A percentile compares a stretch with the other conserved stretches of the same genome.
Conservation (phyloP, 495 filamentous ascomycete species). For the Trichodelitschia bisporula region DNA sequence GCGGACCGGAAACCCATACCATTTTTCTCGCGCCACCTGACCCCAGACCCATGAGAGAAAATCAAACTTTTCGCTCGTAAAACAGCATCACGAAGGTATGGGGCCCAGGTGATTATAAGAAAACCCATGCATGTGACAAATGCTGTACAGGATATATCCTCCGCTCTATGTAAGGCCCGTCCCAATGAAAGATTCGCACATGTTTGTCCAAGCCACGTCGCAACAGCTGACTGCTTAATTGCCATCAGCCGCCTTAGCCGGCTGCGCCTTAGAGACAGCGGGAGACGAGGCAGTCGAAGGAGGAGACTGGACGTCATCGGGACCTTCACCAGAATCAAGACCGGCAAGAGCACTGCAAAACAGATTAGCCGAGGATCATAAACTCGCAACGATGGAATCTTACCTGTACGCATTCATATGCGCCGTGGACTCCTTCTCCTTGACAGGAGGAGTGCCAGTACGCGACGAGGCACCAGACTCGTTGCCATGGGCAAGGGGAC, state of each 20-base stretch:
- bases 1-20: no score
- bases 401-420: slow-evolving; percentile 82
- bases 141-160: no score
- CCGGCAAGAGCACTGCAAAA: slow-evolving; percentile 27
- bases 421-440: slow-evolving; percentile 35
- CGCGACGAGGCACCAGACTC: slow-evolving; percentile 67
- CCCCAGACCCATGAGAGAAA: no score
- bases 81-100: no score
- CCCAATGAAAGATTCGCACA: no score
- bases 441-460: slow-evolving; percentile 59
- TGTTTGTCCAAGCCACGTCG: no score
- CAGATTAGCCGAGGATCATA: slow-evolving; percentile 9
- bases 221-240: no score
- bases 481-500: slow-evolving; percentile 39
- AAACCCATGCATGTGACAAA: no score
- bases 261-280: slow-evolving; percentile 26
- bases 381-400: slow-evolving; percentile 4
- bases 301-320: slow-evolving; percentile 31
- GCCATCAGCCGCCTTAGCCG: slow-evolving; percentile 11
- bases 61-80: no score
- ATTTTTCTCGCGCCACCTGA: no score
- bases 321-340: slow-evolving; percentile 21
- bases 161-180: no score
- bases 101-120: no score
- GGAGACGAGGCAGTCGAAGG: slow-evolving; percentile 34